A percentile compares a stretch with the other conserved stretches of the same genome.
Evolutionary conservation across 1,284 basidiomycete genomes (phyloP).

Genomic region (Moesziomyces globuligerus): DNA sequence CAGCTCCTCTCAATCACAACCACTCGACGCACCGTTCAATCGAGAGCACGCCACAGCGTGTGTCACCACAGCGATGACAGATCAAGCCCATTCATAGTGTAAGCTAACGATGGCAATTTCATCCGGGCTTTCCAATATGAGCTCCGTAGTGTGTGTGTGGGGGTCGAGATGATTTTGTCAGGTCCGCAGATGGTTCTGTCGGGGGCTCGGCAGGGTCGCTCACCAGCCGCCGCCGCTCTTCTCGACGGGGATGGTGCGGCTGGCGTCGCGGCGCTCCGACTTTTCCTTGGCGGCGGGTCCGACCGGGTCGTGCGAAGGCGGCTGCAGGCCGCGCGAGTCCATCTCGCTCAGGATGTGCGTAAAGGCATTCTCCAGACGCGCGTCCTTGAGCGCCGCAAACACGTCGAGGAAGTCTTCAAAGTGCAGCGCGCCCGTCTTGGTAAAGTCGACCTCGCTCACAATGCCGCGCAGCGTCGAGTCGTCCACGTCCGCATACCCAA

Average conservation of each 20-base stretch:
- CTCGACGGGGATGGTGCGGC: slow-evolving; percentile 60
- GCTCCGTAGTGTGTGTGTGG: too few relatives aligned
- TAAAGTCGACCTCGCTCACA: slow-evolving; percentile 58
- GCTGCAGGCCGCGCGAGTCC: slow-evolving; percentile 45
- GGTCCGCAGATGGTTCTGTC: background rate
- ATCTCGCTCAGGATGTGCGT: slow-evolving; percentile 59
- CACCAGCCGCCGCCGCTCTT: slow-evolving; percentile 63
- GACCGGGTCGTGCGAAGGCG: slow-evolving; percentile 45
- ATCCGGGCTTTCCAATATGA: background rate
- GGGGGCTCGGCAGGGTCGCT: background rate
- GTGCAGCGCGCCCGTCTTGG: slow-evolving; percentile 56
- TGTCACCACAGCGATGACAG: too few relatives aligned
- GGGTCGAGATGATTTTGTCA: slow-evolving; percentile 1
- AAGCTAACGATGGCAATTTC: background rate
- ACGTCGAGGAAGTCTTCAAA: slow-evolving; percentile 63
- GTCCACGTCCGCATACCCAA: slow-evolving; percentile 58
- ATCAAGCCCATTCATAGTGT: too few relatives aligned
- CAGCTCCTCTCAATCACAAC: too few relatives aligned
- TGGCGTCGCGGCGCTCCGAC: slow-evolving; percentile 48
- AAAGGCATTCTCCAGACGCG: slow-evolving; percentile 55
- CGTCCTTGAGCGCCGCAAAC: slow-evolving; percentile 60
- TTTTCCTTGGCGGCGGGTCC: slow-evolving; percentile 55
- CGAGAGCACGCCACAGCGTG: too few relatives aligned
- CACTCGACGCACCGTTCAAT: too few relatives aligned
- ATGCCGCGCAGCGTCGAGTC: slow-evolving; percentile 55